Conservation (phyloP, 78 protist genomes). For the Dictyostelium brefeldianum region DNA sequence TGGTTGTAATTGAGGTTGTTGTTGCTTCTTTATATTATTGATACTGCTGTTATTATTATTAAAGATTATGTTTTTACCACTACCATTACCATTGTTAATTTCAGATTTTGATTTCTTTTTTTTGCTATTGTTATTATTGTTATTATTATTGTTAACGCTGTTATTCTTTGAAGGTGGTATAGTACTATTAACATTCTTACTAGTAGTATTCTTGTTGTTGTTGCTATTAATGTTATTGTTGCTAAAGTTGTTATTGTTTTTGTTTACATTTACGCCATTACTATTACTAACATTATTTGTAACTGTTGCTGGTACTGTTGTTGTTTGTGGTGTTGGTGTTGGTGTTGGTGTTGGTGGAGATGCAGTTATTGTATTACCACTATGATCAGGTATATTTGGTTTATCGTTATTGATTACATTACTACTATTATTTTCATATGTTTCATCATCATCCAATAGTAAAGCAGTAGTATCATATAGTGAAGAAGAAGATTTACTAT, state of each 20-base stretch:
- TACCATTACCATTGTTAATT: neutral
- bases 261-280: neutral
- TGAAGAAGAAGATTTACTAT: neutral
- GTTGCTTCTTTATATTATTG: neutral
- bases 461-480: neutral
- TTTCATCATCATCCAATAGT: neutral
- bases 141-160: neutral
- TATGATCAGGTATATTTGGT: slow-evolving; percentile 7
- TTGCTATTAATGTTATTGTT: neutral
- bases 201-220: neutral
- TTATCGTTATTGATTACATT: neutral
- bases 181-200: too few species aligned
- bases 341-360: neutral
- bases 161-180: neutral
- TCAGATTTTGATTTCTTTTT: neutral
- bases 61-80: too few species aligned
- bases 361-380: neutral
- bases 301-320: neutral
- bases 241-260: neutral
- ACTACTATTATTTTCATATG: neutral
- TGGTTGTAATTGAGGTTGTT: neutral
- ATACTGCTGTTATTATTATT: too few species aligned
- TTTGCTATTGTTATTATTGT: neutral
- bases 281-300: neutral
- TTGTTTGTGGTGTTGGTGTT: neutral